Evolutionary conservation across 169 alveolate genomes (phyloP).

Genomic region (Hammondia hammondi): DNA sequence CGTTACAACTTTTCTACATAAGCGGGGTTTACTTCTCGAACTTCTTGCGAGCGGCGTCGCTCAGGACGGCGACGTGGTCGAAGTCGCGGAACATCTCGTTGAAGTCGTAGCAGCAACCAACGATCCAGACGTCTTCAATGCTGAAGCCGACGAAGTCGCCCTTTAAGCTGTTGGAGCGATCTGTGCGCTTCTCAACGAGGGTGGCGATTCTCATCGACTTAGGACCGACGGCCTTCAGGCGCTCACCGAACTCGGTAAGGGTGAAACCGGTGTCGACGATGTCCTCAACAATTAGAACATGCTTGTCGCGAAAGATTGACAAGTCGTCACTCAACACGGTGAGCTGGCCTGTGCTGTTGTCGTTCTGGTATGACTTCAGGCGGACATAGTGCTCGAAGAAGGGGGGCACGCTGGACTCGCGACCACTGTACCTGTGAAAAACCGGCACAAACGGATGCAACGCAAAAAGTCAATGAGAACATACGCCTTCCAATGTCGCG

Average conservation of each 20-base stretch:
- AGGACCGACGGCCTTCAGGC: constrained; percentile 72
- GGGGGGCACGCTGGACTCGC: constrained; percentile 54
- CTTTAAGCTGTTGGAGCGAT: constrained; percentile 74
- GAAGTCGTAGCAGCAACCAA: constrained; percentile 80
- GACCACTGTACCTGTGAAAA: constrained; percentile 44
- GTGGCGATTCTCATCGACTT: constrained; percentile 71
- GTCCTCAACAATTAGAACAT: constrained; percentile 83
- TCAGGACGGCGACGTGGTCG: constrained; percentile 66
- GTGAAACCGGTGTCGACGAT: constrained; percentile 80
- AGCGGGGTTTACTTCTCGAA: not conserved
- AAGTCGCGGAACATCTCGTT: constrained; percentile 75
- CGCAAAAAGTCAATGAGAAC: not conserved
- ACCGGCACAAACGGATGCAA: not conserved
- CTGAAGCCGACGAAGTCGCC: constrained; percentile 82
- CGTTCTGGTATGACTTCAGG: constrained; percentile 74
- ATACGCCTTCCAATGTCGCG: not conserved
- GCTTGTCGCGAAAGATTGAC: constrained; percentile 73
- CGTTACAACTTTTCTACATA: not conserved
- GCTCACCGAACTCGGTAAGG: constrained; percentile 71
- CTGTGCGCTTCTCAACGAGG: constrained; percentile 65
- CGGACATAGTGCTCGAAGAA: constrained; percentile 80
- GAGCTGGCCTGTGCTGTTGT: constrained; percentile 60
- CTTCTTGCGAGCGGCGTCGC: constrained; percentile 24
- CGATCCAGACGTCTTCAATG: constrained; percentile 76
- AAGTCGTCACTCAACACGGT: constrained; percentile 74